Evolutionary conservation across 2,329 filamentous ascomycete species (phyloP).

Genomic region (Colletotrichum ledebouriae): DNA sequence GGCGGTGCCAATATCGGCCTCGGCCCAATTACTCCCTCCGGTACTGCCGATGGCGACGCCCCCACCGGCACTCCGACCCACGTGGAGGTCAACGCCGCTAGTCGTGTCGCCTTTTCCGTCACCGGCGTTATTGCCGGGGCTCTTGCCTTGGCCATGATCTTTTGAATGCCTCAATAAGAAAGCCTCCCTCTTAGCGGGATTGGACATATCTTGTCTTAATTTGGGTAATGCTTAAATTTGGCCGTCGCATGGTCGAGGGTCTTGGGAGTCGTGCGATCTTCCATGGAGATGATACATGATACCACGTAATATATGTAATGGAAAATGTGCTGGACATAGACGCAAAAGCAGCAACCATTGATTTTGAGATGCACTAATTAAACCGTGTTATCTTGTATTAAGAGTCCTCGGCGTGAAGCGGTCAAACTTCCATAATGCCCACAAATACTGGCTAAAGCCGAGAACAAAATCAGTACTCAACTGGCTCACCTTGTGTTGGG

Average conservation of each 20-base stretch:
- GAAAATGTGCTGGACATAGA: constrained; percentile 24
- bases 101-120: constrained; percentile 28
- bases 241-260: constrained; percentile 4
- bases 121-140: constrained; percentile 15
- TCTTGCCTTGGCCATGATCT: constrained; percentile 25
- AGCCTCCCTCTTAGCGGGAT: background rate
- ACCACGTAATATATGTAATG: constrained; percentile 28
- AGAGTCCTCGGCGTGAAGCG: too few relatives aligned
- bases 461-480: too few relatives aligned
- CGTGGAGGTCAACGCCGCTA: constrained; percentile 32
- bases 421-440: too few relatives aligned
- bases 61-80: constrained; percentile 25
- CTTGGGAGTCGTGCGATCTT: background rate
- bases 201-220: constrained; percentile 24
- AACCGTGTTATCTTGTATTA: too few relatives aligned
- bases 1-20: constrained; percentile 32
- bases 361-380: background rate
- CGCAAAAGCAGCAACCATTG: constrained; percentile 7
- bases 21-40: constrained; percentile 11
- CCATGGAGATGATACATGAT: constrained; percentile 33
- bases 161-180: background rate
- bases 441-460: too few relatives aligned
- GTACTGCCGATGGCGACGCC: constrained; percentile 1
- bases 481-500: too few relatives aligned
- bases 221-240: constrained; percentile 31